Base-by-base conservation (phyloP, 2,329 filamentous ascomycete species). In the Coniochaeta prunicola region DNA sequence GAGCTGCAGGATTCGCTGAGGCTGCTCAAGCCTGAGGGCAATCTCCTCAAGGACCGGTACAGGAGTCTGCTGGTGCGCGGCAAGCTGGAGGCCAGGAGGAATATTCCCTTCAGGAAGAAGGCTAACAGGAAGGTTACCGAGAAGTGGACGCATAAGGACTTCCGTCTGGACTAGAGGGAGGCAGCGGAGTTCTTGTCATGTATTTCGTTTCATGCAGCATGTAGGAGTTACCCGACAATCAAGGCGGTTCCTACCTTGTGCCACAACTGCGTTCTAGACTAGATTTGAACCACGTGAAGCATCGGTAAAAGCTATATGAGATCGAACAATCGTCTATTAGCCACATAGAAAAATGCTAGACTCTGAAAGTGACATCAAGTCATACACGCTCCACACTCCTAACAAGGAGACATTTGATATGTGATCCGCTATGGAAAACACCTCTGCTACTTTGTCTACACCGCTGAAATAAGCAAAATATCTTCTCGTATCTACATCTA, bases 91-190 rank as follows among this genome's bases (percentile, higher is more conserved):
- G 83, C 84, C 56, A 83, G 94, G 66, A 88, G 88, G 70, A 87
- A 87, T 57, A 84, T 93, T 59, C 83, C 87, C 7, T 93, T 94
- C 76, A 83, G 82, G 68, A 96, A 90, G 81, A 90, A 94, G 79
- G 84, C 85, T 63, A 92, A 87, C 80, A 86, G 79, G 65, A 91
- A 90, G 73, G 75, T 86, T 57, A 96, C 91, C 7, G 94, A 97
- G 83, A 99, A 97, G 77, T 99, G 94, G 94, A 86, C 88, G 50
- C 90, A 96, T 79, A 99, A 99, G 81, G 94, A 99, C 72, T 99
- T 96, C 74, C 81, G 79, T 66, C 74, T 90, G 58, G 55, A 60
- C 28, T 61, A 53, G n/a, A 21, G 5, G 12, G 17, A 19, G 1
- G 24, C n/a, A 15, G 9, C 13, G 6, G 56, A 36, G 7, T 9